Evolutionary conservation across 2,329 filamentous ascomycete species (phyloP), one percentile per base, ranked within the genome.

Genomic region (Alternaria arborescens): DNA sequence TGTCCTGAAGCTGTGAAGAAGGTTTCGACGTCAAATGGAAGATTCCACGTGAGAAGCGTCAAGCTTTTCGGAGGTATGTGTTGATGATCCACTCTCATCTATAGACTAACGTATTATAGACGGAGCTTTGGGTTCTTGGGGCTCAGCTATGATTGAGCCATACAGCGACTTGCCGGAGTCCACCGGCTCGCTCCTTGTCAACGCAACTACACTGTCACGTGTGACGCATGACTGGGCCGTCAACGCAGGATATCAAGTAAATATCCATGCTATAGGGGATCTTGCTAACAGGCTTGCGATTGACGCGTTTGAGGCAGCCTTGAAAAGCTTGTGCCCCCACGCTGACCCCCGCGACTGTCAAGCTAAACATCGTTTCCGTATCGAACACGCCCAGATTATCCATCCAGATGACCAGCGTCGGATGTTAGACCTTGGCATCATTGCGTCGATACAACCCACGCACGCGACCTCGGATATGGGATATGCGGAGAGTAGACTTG

Each of bases 211-310:
- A 4, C 80, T 91, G 53, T 83, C 82, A 0, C 72, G 79, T 6
- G 78, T 90, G 10, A 81, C 88, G 3, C 78, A 77, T 11, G 75
- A 84, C 28, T 92, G 89, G 89, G 84, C 88, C 20, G 46, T 50
- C 16, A 77, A 77, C 2, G 82, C 81, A 36, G 87, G 87, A 12
- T 91, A 84, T 68, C 89, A 91, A 71, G 88, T 91, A 57, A 90
- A 89, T 70, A 89, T 91, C 61, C 89, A 91, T 74, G 89, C 89
- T 48, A 91, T 91, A 59, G 89, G 89, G 8, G 89, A 92, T 74
- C 81, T 86, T 5, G 89, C 89, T 16, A 91, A 90, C 71, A 84
- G 88, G 26, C 81, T 87, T 32, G 87, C 88, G 57, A 78, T 91
- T 44, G 85, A 90, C 66, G 88, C 89, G 8, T 84, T 91, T 52